Evolutionary conservation across 2,329 filamentous ascomycete genomes (phyloP).

Genomic region (Colletotrichum caudatum): DNA sequence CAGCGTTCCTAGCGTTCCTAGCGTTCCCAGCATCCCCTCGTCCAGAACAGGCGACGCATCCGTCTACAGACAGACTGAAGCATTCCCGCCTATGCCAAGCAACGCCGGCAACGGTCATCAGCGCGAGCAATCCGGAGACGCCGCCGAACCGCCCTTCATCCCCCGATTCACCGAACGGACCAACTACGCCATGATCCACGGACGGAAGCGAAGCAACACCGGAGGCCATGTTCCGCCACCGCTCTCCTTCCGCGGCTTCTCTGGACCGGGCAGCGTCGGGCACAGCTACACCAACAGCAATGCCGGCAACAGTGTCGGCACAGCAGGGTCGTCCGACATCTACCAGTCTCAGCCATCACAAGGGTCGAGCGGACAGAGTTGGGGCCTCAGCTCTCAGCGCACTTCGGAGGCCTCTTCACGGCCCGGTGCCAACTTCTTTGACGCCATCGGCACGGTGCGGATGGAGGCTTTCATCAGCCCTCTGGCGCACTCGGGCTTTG

Average conservation of each 20-base stretch:
- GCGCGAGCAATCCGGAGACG: constrained; percentile 66
- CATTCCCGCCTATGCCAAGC: constrained; percentile 50
- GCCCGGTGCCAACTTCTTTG: constrained; percentile 75
- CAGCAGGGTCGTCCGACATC: constrained; percentile 70
- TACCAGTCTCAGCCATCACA: constrained; percentile 67
- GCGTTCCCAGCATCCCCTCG: constrained; percentile 58
- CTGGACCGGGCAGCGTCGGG: constrained; percentile 61
- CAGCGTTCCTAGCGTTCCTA: constrained; percentile 50
- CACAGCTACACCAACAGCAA: constrained; percentile 68
- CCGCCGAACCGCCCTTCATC: constrained; percentile 78
- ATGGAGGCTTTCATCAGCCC: constrained; percentile 97
- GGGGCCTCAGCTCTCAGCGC: constrained; percentile 63
- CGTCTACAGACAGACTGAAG: constrained; percentile 55
- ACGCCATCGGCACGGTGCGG: constrained; percentile 88
- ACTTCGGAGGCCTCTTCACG: constrained; percentile 68
- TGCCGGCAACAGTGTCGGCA: constrained; percentile 67
- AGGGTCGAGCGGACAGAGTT: constrained; percentile 54
- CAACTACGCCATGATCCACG: constrained; percentile 67
- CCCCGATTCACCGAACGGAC: constrained; percentile 75
- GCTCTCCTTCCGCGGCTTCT: constrained; percentile 83
- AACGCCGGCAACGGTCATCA: constrained; percentile 55
- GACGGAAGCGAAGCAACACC: constrained; percentile 90
- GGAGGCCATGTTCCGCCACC: constrained; percentile 79
- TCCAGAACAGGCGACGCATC: constrained; percentile 52
- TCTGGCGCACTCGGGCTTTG: constrained; percentile 61